Evolutionary conservation across 208 protist species (phyloP), one percentile per base, ranked within the genome.

Genomic region (Novymonas esmeraldas): DNA sequence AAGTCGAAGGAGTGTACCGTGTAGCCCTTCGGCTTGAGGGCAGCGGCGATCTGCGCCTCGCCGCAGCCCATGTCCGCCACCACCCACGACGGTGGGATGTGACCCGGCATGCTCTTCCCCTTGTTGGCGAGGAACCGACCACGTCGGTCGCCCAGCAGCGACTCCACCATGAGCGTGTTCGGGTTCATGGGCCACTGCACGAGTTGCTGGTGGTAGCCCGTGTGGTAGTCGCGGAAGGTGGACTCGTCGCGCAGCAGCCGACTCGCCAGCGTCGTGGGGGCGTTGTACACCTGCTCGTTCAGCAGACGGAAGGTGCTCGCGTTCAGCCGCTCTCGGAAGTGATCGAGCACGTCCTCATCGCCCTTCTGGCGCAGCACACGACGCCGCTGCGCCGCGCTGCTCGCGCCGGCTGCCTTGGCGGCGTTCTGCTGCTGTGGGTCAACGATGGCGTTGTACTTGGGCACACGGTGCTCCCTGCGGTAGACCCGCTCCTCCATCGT

Each of bases 1-100:
- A 99, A 88, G 73, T 99, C 97, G 63, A 98, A 99, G 41, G 96
- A 98, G 73, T 99, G 93, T 6, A 98, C 95, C 4, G 81, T 97
- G 76, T 97, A 95, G 39, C 85, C 89, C 34, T 89, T 85, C 42
- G 87, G 76, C 41, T 55, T 26, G 31, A 98, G 73, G 41, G 48
- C 61, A 6, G 86, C 81, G 2, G 94, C 90, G 31, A 99, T 84
- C 59, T 92, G 91, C 14, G 96, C 97, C 29, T 98, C 95, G 2
- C 97, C 97, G 72, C 97, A 99, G 34, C 97, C 97, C 84, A 99
- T 97, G 70, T 99, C 97, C 24, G 90, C 95, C 29, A 99, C 88
- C n/a, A 90, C 76, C 81, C 93, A 90, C 56, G 69, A 89, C 18
- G 54, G 69, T 1, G 93, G 93, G 60, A 93, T 93, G 65, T 89